Conservation (phyloP, 208 protist species). For the Crithidia brevicula region DNA sequence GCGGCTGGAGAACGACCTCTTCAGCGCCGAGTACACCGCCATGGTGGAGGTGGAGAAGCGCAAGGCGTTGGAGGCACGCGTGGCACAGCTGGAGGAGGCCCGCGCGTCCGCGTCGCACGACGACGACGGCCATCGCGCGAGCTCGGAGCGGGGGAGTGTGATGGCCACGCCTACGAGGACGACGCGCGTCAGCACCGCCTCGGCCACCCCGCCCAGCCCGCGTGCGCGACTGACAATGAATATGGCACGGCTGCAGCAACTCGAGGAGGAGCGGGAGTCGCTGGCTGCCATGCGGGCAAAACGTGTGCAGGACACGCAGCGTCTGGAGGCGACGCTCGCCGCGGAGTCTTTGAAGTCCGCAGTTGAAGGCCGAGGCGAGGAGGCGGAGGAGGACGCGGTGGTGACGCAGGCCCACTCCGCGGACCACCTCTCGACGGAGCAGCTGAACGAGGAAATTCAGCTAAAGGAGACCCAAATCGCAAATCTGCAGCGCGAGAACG, state of each 20-base stretch:
- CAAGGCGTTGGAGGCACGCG: conserved; percentile 58
- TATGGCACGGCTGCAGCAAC: conserved; percentile 23
- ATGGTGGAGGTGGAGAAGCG: conserved; percentile 84
- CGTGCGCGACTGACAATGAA: conserved; percentile 11
- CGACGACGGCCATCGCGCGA: neutral
- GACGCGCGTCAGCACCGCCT: neutral
- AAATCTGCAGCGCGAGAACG: conserved; percentile 44
- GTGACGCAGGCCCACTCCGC: too few relatives aligned
- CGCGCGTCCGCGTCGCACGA: neutral
- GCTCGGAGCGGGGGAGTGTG: neutral
- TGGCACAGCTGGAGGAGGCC: conserved; percentile 51
- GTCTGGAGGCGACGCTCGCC: conserved; percentile 13
- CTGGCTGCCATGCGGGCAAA: conserved; percentile 29
- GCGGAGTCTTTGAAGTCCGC: neutral
- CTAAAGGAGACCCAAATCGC: conserved; percentile 29
- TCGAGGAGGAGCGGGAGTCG: conserved; percentile 40
- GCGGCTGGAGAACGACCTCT: conserved; percentile 84
- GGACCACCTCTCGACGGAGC: conserved; percentile 15
- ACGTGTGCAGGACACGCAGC: conserved; percentile 24
- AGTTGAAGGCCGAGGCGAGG: neutral
- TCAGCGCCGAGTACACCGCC: conserved; percentile 80
- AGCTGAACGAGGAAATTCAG: conserved; percentile 34
- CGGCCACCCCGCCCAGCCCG: neutral
- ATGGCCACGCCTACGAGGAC: neutral
- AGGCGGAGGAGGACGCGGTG: too few relatives aligned